Evolutionary conservation across 441 rosid genomes (phyloP).

Genomic region (Gossypium trilobum): DNA sequence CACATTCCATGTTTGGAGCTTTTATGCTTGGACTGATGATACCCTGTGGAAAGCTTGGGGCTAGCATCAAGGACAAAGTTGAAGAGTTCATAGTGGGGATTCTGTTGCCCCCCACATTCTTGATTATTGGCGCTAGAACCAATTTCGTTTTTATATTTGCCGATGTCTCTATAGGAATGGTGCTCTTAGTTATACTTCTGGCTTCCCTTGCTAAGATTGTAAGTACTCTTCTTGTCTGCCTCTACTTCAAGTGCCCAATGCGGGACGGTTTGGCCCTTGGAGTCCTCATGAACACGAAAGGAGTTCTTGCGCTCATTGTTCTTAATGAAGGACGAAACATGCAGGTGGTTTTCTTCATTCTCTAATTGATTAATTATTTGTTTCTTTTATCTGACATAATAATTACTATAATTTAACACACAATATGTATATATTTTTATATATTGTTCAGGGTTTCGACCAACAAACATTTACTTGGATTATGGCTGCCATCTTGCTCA

Average conservation of each 20-base stretch:
- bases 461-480: conserved; percentile 24
- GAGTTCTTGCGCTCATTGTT: conserved; percentile 30
- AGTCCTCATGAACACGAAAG: conserved; percentile 41
- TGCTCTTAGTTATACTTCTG: background rate
- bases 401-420: too few species aligned
- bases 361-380: background rate
- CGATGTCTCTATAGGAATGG: background rate
- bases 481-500: conserved; percentile 25
- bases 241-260: conserved; percentile 10
- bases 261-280: conserved; percentile 34
- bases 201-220: conserved; percentile 24
- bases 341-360: conserved; percentile 15
- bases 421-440: too few species aligned
- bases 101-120: conserved; percentile 25
- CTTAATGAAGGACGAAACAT: conserved; percentile 26
- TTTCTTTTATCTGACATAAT: too few species aligned
- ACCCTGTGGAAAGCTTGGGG: conserved; percentile 28
- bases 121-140: conserved; percentile 21
- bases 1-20: conserved; percentile 38
- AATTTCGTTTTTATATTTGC: background rate
- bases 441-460: conserved; percentile 30
- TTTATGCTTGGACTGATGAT: conserved; percentile 42
- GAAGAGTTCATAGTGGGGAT: conserved; percentile 29
- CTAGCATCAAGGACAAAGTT: conserved; percentile 24
- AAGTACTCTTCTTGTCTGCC: conserved; percentile 23